Conservation (phyloP, 495 filamentous ascomycete genomes). For the Penicillium robsamsonii region DNA sequence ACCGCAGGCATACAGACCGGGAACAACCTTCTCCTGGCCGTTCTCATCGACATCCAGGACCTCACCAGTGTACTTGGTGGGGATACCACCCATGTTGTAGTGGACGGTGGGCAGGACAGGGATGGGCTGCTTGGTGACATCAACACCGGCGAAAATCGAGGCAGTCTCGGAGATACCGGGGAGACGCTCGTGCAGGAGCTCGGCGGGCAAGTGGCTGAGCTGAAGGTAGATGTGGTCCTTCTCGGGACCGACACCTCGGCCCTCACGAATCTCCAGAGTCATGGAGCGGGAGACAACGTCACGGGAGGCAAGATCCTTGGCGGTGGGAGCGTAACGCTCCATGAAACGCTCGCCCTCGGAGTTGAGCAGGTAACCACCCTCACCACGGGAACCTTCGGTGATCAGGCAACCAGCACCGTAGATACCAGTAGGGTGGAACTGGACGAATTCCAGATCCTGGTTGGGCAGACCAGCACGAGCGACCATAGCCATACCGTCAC, state of each 20-base stretch:
- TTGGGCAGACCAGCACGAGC: constrained; percentile 95
- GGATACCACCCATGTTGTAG: constrained; percentile 99
- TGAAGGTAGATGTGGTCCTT: constrained; percentile 98
- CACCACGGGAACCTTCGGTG: constrained; percentile 95
- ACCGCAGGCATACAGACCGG: constrained; percentile 92
- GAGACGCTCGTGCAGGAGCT: constrained; percentile 91
- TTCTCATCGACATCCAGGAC: constrained; percentile 79
- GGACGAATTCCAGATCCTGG: constrained; percentile 99
- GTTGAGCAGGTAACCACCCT: constrained; percentile 97
- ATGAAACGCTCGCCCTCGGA: constrained; percentile 97
- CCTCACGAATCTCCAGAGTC: constrained; percentile 96
- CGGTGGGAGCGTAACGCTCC: constrained; percentile 96
- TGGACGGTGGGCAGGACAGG: constrained; percentile 96
- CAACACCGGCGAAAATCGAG: constrained; percentile 92
- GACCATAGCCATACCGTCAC: constrained; percentile 99
- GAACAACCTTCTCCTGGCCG: constrained; percentile 89
- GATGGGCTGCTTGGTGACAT: constrained; percentile 94
- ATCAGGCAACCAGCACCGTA: constrained; percentile 98
- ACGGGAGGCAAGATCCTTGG: constrained; percentile 91
- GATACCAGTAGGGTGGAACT: constrained; percentile 99
- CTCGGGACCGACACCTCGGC: constrained; percentile 90
- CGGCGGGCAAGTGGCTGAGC: constrained; percentile 86
- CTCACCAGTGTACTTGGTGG: constrained; percentile 94
- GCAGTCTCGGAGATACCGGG: constrained; percentile 98
- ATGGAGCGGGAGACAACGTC: constrained; percentile 96